Base-by-base conservation (phyloP, 2,329 filamentous ascomycete genomes). In the Periconia sp. region DNA sequence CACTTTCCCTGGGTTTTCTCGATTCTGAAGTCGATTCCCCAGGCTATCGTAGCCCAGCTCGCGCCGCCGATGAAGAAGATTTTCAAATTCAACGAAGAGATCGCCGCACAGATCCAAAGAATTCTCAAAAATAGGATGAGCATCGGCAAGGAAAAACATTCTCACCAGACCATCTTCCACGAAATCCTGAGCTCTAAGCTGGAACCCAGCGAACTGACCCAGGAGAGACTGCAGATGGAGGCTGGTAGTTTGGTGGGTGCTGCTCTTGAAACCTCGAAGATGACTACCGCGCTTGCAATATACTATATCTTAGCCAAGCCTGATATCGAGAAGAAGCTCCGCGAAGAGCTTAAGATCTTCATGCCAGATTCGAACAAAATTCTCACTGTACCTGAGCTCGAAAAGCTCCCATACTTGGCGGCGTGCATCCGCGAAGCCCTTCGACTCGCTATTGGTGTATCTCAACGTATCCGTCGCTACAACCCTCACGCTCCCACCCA, bases 381-480 rank as follows among this genome's bases (percentile, higher is more conserved):
- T 11, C 45, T 42, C 1, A 37, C 50, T 14, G 52, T 47, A 17
- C 23, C 14, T 1, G 31, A 58, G 2, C 63, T 70, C 2, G 57
- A 65, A 27, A 40, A 53, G 14, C 58, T 70, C 0, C 64, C 66
- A 8, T 70, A 69, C 50, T 55, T 70, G 19, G 41, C 51, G 10
- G 68, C 63, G 15, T 53, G 62, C 6, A 52, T 72, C 13, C 33
- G 53, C 19, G 69, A 72, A 56, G 63, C 60, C 27, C 17, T 50
- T 11, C 48, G 48, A 11, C n/a, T 50, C 3, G 6, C 20, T 3
- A 37, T 14, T 30, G 48, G 48, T 37, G 14, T 18, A 10, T 30
- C 44, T 6, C 40, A 42, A 41, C 46, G 46, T 14, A 43, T 42
- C 17, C 45, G 45, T 6, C 45, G 41, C 10, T 40, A 44, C 41